Evolutionary conservation across 1,284 basidiomycete genomes (phyloP).

Genomic region (Ceratorhiza oryzae-sativae): DNA sequence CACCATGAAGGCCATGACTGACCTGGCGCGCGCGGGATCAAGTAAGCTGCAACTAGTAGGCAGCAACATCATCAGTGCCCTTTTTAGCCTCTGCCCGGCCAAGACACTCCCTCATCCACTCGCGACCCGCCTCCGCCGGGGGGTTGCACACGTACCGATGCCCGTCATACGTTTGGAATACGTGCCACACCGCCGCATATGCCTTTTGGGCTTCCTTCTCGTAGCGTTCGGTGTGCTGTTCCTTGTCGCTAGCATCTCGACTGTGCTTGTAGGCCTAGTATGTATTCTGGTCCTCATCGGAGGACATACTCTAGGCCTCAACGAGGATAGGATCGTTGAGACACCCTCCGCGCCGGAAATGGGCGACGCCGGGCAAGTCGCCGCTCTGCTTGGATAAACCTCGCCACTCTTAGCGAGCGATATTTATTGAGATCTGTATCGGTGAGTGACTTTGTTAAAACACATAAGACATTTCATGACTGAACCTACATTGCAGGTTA

Average conservation of each 20-base stretch:
- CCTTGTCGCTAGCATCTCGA: background rate
- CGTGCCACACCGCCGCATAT: background rate
- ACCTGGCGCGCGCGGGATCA: no score
- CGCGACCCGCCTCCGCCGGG: conserved; percentile 6
- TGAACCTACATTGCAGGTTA: background rate
- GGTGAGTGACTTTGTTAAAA: background rate
- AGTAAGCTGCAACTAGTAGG: no score
- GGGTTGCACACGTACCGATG: conserved; percentile 13
- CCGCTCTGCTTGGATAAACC: background rate
- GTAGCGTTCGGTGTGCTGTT: background rate
- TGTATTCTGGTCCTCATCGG: background rate
- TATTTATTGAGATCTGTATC: background rate
- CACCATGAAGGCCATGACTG: no score
- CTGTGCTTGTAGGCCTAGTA: background rate
- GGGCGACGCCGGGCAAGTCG: background rate
- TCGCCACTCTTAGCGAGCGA: background rate
- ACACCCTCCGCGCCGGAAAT: background rate
- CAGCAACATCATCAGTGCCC: no score
- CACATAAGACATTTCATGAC: background rate
- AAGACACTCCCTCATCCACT: background rate
- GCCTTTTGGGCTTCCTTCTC: background rate
- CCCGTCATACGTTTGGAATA: background rate
- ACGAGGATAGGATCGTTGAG: background rate
- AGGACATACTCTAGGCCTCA: background rate
- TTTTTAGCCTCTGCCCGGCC: no score